Conservation (phyloP, 2,329 filamentous ascomycete species). For the Thermothelomyces thermophilus region DNA sequence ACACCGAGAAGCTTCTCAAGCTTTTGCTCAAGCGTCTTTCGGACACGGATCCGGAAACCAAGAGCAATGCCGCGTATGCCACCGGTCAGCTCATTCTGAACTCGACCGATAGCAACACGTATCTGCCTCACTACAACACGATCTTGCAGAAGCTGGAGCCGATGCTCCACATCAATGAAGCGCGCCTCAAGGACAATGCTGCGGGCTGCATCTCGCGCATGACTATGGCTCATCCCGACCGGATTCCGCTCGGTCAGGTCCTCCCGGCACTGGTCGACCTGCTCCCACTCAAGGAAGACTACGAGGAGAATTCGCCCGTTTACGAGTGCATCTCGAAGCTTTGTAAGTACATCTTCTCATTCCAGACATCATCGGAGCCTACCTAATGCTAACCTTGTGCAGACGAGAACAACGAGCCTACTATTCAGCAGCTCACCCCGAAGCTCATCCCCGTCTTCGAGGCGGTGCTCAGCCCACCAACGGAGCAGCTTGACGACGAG, state of each 20-base stretch:
- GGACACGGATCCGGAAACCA: constrained; percentile 85
- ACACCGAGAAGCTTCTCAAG: constrained; percentile 69
- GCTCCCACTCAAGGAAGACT: constrained; percentile 87
- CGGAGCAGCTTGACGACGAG: constrained; percentile 69
- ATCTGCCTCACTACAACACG: constrained; percentile 66
- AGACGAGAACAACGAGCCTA: constrained; percentile 63
- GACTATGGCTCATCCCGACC: constrained; percentile 82
- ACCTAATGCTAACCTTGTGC: constrained; percentile 5
- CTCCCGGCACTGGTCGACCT: constrained; percentile 72
- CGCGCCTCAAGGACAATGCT: constrained; percentile 85
- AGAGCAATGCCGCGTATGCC: constrained; percentile 92
- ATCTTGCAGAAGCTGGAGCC: constrained; percentile 85
- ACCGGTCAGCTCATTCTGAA: constrained; percentile 77
- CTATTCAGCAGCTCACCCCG: constrained; percentile 62
- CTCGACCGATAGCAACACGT: constrained; percentile 66
- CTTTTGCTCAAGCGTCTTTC: constrained; percentile 78
- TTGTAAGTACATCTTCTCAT: constrained; percentile 42
- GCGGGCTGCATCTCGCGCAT: constrained; percentile 86
- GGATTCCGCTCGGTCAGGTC: constrained; percentile 72
- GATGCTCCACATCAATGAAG: constrained; percentile 68
- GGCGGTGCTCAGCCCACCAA: constrained; percentile 62
- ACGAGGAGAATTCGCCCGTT: constrained; percentile 90
- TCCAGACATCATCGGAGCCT: not conserved
- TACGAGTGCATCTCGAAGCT: constrained; percentile 85
- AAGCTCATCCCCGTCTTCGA: constrained; percentile 65